Evolutionary conservation across 2,329 filamentous ascomycete genomes (phyloP).

Genomic region (Exophiala lecanii-corni): DNA sequence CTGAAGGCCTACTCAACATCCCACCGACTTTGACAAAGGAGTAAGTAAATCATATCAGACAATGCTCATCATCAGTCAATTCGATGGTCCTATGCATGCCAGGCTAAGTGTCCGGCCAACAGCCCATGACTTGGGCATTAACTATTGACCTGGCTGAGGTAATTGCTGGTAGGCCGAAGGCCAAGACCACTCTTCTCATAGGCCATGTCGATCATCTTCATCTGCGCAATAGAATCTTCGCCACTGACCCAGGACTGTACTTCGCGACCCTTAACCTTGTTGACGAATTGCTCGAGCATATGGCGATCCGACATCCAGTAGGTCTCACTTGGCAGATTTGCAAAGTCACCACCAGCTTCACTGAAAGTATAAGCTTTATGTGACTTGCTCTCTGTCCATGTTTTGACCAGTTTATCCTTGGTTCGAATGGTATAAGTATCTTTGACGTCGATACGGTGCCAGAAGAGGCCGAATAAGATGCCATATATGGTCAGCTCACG

Average conservation of each 20-base stretch:
- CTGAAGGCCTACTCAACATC: no score
- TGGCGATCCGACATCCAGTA: slow-evolving; percentile 45
- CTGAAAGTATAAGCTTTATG: not conserved
- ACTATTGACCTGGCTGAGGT: not conserved
- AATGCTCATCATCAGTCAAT: no score
- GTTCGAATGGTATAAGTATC: not conserved
- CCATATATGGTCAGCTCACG: not conserved
- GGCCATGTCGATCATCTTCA: slow-evolving; percentile 45
- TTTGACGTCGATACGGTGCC: not conserved
- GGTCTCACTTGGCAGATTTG: slow-evolving; percentile 23
- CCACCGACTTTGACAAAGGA: no score
- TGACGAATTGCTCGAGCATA: slow-evolving; percentile 48
- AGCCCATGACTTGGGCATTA: no score
- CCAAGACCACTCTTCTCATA: slow-evolving; percentile 39
- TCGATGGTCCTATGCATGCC: no score
- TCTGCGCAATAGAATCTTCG: slow-evolving; percentile 43
- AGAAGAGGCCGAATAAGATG: not conserved
- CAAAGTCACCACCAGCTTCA: slow-evolving; percentile 2
- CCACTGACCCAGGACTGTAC: slow-evolving; percentile 34
- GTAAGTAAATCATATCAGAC: no score
- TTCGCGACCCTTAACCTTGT: slow-evolving; percentile 38
- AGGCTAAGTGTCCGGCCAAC: no score
- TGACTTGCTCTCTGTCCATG: not conserved
- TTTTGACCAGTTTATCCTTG: not conserved
- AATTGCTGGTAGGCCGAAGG: not conserved